Evolutionary conservation across 1,139 yeast species (phyloP).

Genomic region (Scheffersomyces segobiensis): DNA sequence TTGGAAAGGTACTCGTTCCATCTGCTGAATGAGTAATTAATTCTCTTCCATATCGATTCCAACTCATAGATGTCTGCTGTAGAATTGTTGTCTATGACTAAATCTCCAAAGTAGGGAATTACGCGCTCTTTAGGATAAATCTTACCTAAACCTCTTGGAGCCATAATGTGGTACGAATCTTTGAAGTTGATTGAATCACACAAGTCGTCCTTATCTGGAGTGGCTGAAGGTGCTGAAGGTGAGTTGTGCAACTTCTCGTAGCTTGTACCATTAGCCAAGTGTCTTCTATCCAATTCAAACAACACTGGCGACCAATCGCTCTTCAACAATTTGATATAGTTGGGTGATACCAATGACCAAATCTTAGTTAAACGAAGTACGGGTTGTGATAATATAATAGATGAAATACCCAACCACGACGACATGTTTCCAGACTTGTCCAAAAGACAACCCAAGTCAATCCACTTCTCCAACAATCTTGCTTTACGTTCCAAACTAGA

Average conservation of each 20-base stretch:
- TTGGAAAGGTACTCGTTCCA: slow-evolving; percentile 71
- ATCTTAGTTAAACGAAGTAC: slow-evolving; percentile 69
- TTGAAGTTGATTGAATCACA: slow-evolving; percentile 16
- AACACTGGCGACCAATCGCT: slow-evolving; percentile 95
- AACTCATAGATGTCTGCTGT: slow-evolving; percentile 54
- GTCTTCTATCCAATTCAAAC: slow-evolving; percentile 81
- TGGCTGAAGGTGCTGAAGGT: slow-evolving; percentile 7
- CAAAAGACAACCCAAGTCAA: slow-evolving; percentile 74
- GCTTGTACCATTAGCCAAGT: slow-evolving; percentile 45
- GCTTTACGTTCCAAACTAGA: slow-evolving; percentile 55
- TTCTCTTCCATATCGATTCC: slow-evolving; percentile 65
- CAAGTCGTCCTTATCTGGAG: slow-evolving; percentile 6
- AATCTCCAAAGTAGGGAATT: slow-evolving; percentile 90
- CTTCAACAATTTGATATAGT: slow-evolving; percentile 60
- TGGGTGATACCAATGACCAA: slow-evolving; percentile 74
- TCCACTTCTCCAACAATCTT: slow-evolving; percentile 76
- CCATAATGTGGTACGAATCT: slow-evolving; percentile 70
- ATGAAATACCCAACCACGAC: slow-evolving; percentile 90
- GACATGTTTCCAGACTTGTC: slow-evolving; percentile 91
- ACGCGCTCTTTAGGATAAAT: slow-evolving; percentile 75
- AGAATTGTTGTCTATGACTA: slow-evolving; percentile 39
- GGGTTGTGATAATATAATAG: slow-evolving; percentile 81
- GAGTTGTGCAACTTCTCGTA: slow-evolving; percentile 7
- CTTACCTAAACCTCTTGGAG: slow-evolving; percentile 86
- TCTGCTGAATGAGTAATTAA: slow-evolving; percentile 72